These are phyloP conservation scores for Hypoxylon sp. DNA, from an alignment of 2,329 filamentous ascomycete species.

Conservation along the genomic window DNA sequence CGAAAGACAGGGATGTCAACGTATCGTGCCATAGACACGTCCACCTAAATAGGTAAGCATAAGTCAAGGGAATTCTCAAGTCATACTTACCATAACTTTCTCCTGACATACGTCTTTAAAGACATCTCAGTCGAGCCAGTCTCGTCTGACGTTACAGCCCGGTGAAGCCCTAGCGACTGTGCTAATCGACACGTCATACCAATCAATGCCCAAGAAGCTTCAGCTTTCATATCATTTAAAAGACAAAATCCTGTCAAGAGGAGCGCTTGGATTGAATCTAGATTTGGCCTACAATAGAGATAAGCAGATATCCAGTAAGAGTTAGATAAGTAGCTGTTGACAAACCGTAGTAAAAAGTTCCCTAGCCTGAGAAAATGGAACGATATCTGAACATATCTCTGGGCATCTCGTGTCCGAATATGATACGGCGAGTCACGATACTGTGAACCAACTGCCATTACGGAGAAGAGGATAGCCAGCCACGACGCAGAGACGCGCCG, in stretches of 20 bases:
- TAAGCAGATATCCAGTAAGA: conserved; percentile 16
- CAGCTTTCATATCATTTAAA: conserved; percentile 78
- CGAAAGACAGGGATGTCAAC: conserved; percentile 75
- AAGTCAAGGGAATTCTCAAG: background rate
- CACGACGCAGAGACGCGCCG: conserved; percentile 73
- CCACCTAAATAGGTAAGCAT: conserved; percentile 60
- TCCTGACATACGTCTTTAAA: conserved; percentile 68
- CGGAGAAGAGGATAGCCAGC: conserved; percentile 75
- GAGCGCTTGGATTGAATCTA: conserved; percentile 76
- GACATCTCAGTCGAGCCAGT: conserved; percentile 60
- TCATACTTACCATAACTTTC: conserved; percentile 67
- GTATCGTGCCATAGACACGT: conserved; percentile 78
- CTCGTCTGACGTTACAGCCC: conserved; percentile 64
- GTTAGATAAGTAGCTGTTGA: conserved; percentile 29
- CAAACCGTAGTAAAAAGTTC: conserved; percentile 73
- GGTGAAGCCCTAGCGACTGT: conserved; percentile 74
- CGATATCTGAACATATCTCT: conserved; percentile 74
- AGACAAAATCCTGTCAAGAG: conserved; percentile 74
- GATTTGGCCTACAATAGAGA: conserved; percentile 64
- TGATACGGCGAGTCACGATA: conserved; percentile 77
- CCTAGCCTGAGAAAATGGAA: conserved; percentile 75
- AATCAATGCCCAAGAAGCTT: conserved; percentile 76
- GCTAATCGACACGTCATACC: conserved; percentile 76
- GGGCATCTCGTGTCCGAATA: conserved; percentile 70
- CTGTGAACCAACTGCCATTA: conserved; percentile 75